These are phyloP conservation scores for Aspergillus funiculosus DNA, from an alignment of 495 filamentous ascomycete species.

Conservation along the genomic window DNA sequence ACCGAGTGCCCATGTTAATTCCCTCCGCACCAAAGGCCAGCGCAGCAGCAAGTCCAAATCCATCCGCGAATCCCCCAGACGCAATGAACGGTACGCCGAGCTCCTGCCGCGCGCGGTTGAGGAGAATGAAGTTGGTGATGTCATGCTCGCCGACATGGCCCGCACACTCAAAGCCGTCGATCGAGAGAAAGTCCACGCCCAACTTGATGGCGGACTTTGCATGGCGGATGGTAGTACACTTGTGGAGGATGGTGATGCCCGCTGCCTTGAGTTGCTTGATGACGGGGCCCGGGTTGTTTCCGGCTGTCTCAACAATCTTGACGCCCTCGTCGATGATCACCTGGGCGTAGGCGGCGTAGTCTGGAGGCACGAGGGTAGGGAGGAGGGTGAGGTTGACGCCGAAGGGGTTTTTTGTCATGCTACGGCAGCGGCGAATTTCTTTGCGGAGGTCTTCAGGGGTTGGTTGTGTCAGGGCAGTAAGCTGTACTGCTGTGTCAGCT, in stretches of 20 bases:
- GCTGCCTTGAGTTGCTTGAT: constrained; percentile 83
- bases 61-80: constrained; percentile 91
- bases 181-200: constrained; percentile 91
- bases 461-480: constrained; percentile 91
- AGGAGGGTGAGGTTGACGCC: constrained; percentile 95
- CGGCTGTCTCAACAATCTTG: constrained; percentile 93
- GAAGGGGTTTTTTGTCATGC: constrained; percentile 84
- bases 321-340: constrained; percentile 91
- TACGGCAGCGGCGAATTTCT: constrained; percentile 82
- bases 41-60: constrained; percentile 90
- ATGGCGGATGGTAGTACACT: constrained; percentile 95
- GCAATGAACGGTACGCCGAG: constrained; percentile 90
- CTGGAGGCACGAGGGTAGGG: constrained; percentile 78
- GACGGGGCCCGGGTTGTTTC: constrained; percentile 87
- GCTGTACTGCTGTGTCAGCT: constrained; percentile 31
- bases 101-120: constrained; percentile 77
- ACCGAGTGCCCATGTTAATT: constrained; percentile 91
- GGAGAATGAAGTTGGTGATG: constrained; percentile 95
- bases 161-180: constrained; percentile 97
- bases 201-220: constrained; percentile 89
- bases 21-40: constrained; percentile 85
- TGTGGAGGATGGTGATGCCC: constrained; percentile 78
- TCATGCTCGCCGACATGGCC: constrained; percentile 94
- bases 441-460: constrained; percentile 87
- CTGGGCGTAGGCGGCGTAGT: constrained; percentile 89